Evolutionary conservation across 805 yeast species (phyloP).

Genomic region (Hanseniaspora pseudoguilliermondii): DNA sequence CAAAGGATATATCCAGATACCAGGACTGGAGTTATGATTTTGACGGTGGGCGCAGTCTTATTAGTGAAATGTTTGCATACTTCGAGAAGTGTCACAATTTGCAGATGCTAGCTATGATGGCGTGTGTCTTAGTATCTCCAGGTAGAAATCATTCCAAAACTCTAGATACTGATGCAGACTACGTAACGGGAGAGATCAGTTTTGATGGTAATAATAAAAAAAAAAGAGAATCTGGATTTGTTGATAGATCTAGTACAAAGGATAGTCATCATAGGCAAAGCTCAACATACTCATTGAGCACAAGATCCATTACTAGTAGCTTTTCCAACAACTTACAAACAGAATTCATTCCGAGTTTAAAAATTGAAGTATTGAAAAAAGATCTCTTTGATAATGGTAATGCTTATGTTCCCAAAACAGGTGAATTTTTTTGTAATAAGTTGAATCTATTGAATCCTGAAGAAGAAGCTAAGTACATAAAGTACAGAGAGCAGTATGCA

Average conservation of each 20-base stretch:
- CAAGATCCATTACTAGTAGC: not conserved
- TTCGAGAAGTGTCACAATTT: conserved; percentile 55
- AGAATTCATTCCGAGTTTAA: not conserved
- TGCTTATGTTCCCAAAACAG: conserved; percentile 4
- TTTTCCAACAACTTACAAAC: not conserved
- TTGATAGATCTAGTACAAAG: not conserved
- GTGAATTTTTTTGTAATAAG: conserved; percentile 15
- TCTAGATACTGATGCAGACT: not conserved
- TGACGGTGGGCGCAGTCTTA: conserved; percentile 55
- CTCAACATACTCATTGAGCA: not conserved
- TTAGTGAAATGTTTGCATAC: conserved; percentile 46
- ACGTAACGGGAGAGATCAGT: not conserved
- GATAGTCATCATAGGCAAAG: conserved; percentile 1
- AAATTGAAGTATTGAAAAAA: conserved; percentile 4
- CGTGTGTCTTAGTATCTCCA: conserved; percentile 45
- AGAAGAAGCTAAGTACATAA: conserved; percentile 22
- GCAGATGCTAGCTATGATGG: conserved; percentile 83
- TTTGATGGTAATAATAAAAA: not conserved
- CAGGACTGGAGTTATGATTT: conserved; percentile 76
- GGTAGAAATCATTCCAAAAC: not conserved
- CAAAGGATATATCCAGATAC: conserved; percentile 21
- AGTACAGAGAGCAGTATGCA: conserved; percentile 60
- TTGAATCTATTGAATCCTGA: conserved; percentile 18
- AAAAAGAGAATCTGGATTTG: not conserved
- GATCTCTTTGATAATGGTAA: conserved; percentile 10